These are phyloP conservation scores for Ogataea kodamae DNA, from an alignment of 805 yeast species.

Conservation along the genomic window DNA sequence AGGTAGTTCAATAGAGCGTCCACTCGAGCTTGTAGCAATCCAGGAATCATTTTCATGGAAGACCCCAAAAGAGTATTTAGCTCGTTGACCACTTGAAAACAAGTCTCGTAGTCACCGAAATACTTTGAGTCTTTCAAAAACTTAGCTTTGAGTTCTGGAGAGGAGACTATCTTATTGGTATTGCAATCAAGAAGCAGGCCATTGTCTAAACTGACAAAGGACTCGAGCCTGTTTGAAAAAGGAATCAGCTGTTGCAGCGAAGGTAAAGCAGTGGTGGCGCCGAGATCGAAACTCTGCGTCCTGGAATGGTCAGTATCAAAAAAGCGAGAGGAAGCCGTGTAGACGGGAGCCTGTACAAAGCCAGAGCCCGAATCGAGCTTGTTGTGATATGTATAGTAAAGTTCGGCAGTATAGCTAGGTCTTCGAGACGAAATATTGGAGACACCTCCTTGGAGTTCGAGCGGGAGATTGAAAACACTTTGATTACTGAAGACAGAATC, in stretches of 20 bases:
- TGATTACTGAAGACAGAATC: conserved; percentile 24
- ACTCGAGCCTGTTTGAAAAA: conserved; percentile 9
- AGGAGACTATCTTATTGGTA: conserved; percentile 49
- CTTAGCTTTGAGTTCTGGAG: conserved; percentile 49
- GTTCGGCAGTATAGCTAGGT: conserved; percentile 72
- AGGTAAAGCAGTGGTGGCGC: conserved; percentile 8
- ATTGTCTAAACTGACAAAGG: conserved; percentile 47
- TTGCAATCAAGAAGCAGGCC: conserved; percentile 56
- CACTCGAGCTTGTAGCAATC: conserved; percentile 23
- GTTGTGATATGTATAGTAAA: conserved; percentile 37
- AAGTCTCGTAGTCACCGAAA: conserved; percentile 45
- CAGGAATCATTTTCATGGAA: conserved; percentile 13
- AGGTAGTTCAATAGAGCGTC: conserved; percentile 37
- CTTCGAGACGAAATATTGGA: conserved; percentile 63
- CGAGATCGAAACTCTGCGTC: conserved; percentile 18
- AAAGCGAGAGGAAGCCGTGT: conserved; percentile 19
- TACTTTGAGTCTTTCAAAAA: conserved; percentile 50
- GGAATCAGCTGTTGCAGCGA: conserved; percentile 7
- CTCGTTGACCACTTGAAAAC: conserved; percentile 37
- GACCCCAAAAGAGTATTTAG: conserved; percentile 30
- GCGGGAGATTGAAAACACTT: conserved; percentile 44
- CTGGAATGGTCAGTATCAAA: conserved; percentile 18
- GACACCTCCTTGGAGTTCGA: conserved; percentile 62
- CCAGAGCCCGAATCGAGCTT: conserved; percentile 21
- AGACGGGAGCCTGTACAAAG: conserved; percentile 11